Evolutionary conservation across 768 basidiomycete species (phyloP).

Genomic region (Leccinum rimulosum): DNA sequence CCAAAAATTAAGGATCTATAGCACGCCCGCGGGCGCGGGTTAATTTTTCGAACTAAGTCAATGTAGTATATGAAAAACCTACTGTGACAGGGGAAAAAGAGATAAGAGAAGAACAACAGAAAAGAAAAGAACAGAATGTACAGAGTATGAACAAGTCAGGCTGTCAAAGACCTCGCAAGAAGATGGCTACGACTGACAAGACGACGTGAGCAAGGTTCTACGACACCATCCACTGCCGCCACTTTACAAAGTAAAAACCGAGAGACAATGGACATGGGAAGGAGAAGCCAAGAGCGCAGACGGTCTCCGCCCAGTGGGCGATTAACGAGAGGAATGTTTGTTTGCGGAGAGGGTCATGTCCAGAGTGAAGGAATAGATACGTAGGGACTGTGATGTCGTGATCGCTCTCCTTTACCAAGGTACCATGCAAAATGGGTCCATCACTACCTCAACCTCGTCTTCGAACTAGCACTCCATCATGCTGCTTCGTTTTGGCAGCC

Average conservation of each 20-base stretch:
- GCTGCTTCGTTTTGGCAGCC: constrained; percentile 13
- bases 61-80: constrained; percentile 23
- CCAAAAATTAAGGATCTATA: constrained; percentile 9
- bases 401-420: constrained; percentile 22
- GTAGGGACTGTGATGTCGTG: constrained; percentile 25
- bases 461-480: constrained; percentile 13
- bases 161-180: constrained; percentile 4
- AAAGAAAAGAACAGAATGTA: neutral
- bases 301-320: constrained; percentile 10
- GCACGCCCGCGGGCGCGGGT: too few species aligned
- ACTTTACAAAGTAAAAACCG: neutral
- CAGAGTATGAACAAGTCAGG: constrained; percentile 9
- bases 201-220: constrained; percentile 4
- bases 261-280: constrained; percentile 1
- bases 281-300: constrained; percentile 6
- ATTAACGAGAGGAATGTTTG: constrained; percentile 19
- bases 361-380: constrained; percentile 33
- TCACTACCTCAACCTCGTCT: constrained; percentile 18
- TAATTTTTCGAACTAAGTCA: constrained; percentile 7
- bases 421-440: constrained; percentile 23
- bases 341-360: constrained; percentile 22
- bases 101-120: neutral
- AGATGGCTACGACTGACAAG: constrained; percentile 1
- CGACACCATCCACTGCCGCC: constrained; percentile 2
- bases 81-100: constrained; percentile 16